Percentiles rank a stretch among this genome's conserved stretches.
These are phyloP conservation scores for Solanum sitiens DNA, from an alignment of 257 asterid genomes.

Conservation along the genomic window DNA sequence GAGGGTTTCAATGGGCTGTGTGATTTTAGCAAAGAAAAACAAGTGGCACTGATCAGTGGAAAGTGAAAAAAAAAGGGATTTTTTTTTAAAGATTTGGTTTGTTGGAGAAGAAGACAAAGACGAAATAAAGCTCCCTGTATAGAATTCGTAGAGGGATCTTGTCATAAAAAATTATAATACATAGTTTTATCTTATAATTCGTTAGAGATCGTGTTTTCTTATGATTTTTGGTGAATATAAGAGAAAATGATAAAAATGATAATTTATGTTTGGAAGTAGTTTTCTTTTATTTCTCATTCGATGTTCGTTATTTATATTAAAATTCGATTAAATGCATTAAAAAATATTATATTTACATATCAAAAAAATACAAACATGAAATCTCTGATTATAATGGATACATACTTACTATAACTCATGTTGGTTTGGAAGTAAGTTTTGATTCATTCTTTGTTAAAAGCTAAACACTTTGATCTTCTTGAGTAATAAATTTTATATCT, in stretches of 20 bases:
- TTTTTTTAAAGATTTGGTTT: background rate
- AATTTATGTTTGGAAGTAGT: background rate
- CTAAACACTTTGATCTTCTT: too few relatives aligned
- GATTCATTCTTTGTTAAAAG: too few relatives aligned
- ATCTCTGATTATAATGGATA: too few relatives aligned
- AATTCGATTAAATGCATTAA: accelerated
- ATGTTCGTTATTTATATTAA: accelerated
- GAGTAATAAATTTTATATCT: too few relatives aligned
- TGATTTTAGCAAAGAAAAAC: background rate
- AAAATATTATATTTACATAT: accelerated
- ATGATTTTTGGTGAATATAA: background rate
- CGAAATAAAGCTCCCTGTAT: background rate
- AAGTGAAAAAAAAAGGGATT: background rate
- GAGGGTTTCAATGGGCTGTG: background rate
- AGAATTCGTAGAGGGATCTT: accelerated
- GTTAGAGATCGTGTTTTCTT: too few relatives aligned
- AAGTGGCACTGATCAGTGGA: background rate
- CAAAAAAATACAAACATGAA: accelerated
- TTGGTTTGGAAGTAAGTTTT: too few relatives aligned
- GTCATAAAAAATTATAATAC: accelerated
- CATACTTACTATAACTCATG: too few relatives aligned
- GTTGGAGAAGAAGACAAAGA: background rate
- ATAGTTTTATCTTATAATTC: too few relatives aligned
- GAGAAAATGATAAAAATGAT: too few relatives aligned
- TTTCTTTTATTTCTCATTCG: accelerated